phyloP scores from a whole-genome alignment of 192 early-diverging fungal species.

The Coemansia sp. region DNA sequence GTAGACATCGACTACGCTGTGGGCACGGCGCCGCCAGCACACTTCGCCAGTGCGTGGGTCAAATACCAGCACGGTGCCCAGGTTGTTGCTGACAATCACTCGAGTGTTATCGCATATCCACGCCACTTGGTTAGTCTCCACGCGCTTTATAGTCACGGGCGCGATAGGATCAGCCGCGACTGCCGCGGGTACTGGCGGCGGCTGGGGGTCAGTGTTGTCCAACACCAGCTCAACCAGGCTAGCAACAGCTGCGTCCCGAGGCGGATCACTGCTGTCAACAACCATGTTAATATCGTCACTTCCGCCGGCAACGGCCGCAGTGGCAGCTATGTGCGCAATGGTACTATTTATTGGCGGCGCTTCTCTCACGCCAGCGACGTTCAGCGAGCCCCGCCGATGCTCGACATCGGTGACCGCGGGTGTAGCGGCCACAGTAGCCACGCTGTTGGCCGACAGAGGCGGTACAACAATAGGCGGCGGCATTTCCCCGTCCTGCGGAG shows the following conservation, averaged over 20 bases:
- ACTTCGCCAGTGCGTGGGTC: constrained; percentile 68
- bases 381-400: constrained; percentile 1
- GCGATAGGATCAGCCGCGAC: neutral
- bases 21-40: constrained; percentile 36
- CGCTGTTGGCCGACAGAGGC: neutral
- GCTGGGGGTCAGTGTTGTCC: constrained; percentile 14
- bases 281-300: neutral
- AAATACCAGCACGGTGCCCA: constrained; percentile 71
- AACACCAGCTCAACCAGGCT: constrained; percentile 17
- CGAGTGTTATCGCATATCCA: constrained; percentile 74
- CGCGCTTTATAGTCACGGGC: constrained; percentile 19
- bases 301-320: neutral
- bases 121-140: constrained; percentile 63
- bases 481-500: constrained; percentile 8
- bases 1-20: constrained; percentile 65
- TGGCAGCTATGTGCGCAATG: constrained; percentile 5
- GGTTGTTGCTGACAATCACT: constrained; percentile 70
- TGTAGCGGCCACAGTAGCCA: neutral
- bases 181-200: neutral
- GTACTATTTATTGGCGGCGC: neutral
- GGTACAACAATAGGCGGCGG: neutral
- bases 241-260: neutral
- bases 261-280: neutral
- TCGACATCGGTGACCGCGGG: neutral
- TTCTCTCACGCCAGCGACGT: neutral